A percentile compares a stretch with the other conserved stretches of the same genome.
Conservation (phyloP, 2,329 filamentous ascomycete species). For the Ophiostoma sp. region DNA sequence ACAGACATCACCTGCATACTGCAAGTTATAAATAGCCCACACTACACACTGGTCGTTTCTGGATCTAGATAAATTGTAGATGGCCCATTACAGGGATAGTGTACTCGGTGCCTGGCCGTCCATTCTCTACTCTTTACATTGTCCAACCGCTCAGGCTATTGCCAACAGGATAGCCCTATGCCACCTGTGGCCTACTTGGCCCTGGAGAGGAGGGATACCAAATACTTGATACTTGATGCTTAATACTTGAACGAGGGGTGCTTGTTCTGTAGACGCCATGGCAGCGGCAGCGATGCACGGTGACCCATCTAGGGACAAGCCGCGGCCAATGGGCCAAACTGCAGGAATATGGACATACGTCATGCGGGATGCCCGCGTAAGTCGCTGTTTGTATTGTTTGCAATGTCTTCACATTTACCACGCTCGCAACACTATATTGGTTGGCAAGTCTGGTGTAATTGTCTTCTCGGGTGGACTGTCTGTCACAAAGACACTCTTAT, state of each 20-base stretch:
- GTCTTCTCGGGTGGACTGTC: not conserved
- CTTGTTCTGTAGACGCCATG: not conserved
- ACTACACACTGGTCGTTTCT: not conserved
- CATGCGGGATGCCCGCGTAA: not conserved
- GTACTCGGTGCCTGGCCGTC: not conserved
- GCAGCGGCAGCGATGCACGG: not conserved
- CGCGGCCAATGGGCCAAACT: not conserved
- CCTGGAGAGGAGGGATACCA: not conserved
- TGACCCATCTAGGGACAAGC: not conserved
- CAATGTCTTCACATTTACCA: not conserved
- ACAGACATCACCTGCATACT: not conserved
- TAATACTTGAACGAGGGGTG: not conserved
- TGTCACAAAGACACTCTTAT: too few species aligned
- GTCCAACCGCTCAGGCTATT: constrained; percentile 9
- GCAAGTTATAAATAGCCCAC: not conserved
- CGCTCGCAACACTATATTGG: too few species aligned
- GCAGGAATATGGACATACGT: not conserved
- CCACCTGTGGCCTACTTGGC: not conserved
- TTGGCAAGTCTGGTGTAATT: too few species aligned
- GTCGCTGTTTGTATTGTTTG: not conserved
- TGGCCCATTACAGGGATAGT: not conserved
- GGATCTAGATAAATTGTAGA: not conserved
- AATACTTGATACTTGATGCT: not conserved
- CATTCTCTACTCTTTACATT: not conserved
- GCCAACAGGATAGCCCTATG: not conserved